These are phyloP conservation scores for Atalantia buxifolia DNA, from an alignment of 345 rosid genomes.

Conservation along the genomic window DNA sequence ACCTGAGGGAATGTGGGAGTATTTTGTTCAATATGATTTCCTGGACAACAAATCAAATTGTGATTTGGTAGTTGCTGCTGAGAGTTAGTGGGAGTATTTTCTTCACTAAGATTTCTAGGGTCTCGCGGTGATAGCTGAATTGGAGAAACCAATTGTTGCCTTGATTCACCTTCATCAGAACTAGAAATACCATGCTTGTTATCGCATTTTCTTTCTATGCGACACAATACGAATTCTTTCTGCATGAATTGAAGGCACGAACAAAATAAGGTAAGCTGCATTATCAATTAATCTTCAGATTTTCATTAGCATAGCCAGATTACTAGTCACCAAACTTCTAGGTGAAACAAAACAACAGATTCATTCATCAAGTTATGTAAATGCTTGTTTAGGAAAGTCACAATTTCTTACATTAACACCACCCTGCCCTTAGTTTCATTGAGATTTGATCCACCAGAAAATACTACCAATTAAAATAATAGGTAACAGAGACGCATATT, in stretches of 20 bases:
- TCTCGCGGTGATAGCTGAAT: not conserved
- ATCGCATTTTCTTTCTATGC: not conserved
- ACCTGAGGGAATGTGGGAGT: not conserved
- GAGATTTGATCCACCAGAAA: not conserved
- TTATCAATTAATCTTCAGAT: not conserved
- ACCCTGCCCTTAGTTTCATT: not conserved
- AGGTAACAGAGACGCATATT: not conserved
- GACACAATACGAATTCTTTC: slow-evolving; percentile 1
- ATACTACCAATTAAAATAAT: not conserved
- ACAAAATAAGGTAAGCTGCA: not conserved
- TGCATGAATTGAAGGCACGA: not conserved
- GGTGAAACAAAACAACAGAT: not conserved
- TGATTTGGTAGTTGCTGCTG: not conserved
- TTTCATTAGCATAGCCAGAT: not conserved
- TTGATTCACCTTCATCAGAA: not conserved
- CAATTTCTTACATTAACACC: not conserved
- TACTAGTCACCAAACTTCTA: not conserved
- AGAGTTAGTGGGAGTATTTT: not conserved
- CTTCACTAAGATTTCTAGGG: not conserved
- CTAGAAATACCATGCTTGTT: not conserved
- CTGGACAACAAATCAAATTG: not conserved
- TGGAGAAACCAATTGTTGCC: not conserved
- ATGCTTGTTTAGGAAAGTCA: not conserved
- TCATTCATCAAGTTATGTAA: not conserved
- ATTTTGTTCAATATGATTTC: not conserved